These are phyloP conservation scores for Gilbertella persicaria DNA, from an alignment of 371 early-diverging fungal species.

Conservation along the genomic window DNA sequence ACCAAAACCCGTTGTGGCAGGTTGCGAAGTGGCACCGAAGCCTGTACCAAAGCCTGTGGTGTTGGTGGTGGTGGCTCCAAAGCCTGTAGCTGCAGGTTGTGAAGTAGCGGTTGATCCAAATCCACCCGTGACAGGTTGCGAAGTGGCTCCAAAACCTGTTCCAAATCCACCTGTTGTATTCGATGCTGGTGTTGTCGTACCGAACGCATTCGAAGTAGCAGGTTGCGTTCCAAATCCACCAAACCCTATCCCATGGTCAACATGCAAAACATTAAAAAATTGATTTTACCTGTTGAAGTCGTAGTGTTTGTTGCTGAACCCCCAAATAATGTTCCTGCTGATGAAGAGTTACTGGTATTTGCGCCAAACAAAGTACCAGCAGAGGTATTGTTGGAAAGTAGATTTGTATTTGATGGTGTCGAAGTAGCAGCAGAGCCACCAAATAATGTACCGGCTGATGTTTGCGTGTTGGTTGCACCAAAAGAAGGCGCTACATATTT, in stretches of 20 bases:
- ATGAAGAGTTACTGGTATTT: constrained; percentile 17
- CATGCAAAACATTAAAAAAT: no score
- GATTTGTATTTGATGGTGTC: constrained; percentile 15
- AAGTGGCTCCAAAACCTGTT: no score
- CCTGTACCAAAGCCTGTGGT: constrained; percentile 10
- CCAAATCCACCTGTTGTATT: no score
- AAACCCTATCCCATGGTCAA: no score
- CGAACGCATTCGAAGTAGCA: constrained; percentile 6
- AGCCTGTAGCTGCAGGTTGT: not conserved
- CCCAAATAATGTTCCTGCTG: constrained; percentile 44
- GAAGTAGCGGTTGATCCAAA: constrained; percentile 12
- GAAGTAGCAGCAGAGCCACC: constrained; percentile 16
- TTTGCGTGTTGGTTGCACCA: constrained; percentile 25
- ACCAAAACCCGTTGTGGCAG: constrained; percentile 7
- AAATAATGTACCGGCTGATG: constrained; percentile 37
- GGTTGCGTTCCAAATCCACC: constrained; percentile 18
- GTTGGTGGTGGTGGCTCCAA: not conserved
- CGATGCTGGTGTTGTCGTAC: not conserved
- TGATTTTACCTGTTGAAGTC: constrained; percentile 16
- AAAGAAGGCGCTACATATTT: constrained; percentile 6
- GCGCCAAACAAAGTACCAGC: constrained; percentile 25
- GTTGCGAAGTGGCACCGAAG: not conserved
- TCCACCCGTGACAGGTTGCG: constrained; percentile 12
- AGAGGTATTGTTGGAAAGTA: constrained; percentile 7
- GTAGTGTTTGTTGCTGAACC: constrained; percentile 32